Base-by-base conservation (phyloP, 2,329 filamentous ascomycete species). In the Penicillium sp. region DNA sequence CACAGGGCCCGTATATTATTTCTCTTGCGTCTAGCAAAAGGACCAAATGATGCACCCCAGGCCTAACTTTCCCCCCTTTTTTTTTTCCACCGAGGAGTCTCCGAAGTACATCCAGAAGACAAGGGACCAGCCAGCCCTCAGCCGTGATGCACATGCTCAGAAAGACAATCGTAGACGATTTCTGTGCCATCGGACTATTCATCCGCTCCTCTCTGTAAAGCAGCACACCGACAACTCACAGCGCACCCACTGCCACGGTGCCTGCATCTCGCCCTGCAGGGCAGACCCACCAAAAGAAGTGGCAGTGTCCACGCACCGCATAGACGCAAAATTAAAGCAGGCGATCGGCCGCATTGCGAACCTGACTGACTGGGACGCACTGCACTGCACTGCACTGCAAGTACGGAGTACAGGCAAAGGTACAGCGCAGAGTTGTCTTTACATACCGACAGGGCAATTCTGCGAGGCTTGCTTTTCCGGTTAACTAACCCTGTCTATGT, bases 221-320 rank as follows among this genome's bases (percentile, higher is more conserved):
- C 2, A 37, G 35, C 35, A 37, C 35, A 15, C 35, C 35, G 35
- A 37, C 12, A 37, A 33, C 10, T 33, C 30, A 24, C 26, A 24
- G 28, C 24, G 35, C n/a, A 6, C 28, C 4, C 9, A 22, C 3
- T 22, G n/a, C 30, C 38, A 28, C 49, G 19, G 62, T 68, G 58
- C 66, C 63, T 65, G 61, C 58, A 65, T 66, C 30, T 42, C 24
- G 51, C 44, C 60, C 58, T 68, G 66, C 63, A 63, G 59, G 44
- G 40, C 53, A 22, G 62, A 58, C 37, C 51, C 58, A 47, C 63
- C 19, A 22, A 53, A 53, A 53, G 44, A 15, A 30, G 55, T 53
- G 56, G 53, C 56, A 56, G 61, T 62, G 64, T 42, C 56, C 53
- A 62, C 56, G 49, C 62, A 45, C 30, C 30, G 61, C 54, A 47